A percentile compares a stretch with the other conserved stretches of the same genome.
Evolutionary conservation across 495 filamentous ascomycete species (phyloP).

Genomic region (Penicillium longicatenatum): DNA sequence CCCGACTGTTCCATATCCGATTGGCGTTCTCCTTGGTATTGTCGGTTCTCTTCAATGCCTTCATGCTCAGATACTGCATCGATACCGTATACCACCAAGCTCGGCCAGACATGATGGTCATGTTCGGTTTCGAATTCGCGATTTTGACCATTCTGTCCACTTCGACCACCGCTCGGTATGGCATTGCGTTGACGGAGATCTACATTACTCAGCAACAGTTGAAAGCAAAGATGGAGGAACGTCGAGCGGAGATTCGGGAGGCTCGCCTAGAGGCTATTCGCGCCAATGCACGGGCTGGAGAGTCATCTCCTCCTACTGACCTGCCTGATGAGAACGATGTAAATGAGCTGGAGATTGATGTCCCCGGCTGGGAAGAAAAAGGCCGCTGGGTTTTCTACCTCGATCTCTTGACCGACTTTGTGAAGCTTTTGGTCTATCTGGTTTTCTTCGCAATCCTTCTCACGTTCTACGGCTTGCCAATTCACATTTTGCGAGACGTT

Average conservation of each 20-base stretch:
- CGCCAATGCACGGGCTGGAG: constrained; percentile 41
- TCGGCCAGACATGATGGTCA: constrained; percentile 97
- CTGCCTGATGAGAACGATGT: constrained; percentile 73
- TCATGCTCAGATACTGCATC: constrained; percentile 77
- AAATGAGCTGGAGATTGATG: constrained; percentile 90
- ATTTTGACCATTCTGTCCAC: constrained; percentile 77
- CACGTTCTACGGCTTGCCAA: constrained; percentile 90
- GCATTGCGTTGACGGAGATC: constrained; percentile 77
- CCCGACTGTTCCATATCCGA: constrained; percentile 83
- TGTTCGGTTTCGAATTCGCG: constrained; percentile 98
- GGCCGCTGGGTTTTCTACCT: constrained; percentile 90
- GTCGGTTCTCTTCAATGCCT: constrained; percentile 73
- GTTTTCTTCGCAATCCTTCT: constrained; percentile 92
- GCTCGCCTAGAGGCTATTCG: constrained; percentile 57
- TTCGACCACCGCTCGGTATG: constrained; percentile 77
- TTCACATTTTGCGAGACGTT: constrained; percentile 94
- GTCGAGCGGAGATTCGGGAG: constrained; percentile 64
- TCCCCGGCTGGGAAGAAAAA: constrained; percentile 96
- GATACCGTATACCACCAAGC: constrained; percentile 81
- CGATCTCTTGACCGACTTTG: constrained; percentile 85
- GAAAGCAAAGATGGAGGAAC: constrained; percentile 62
- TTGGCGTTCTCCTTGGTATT: constrained; percentile 76
- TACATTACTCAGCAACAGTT: constrained; percentile 72
- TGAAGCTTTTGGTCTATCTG: constrained; percentile 85
- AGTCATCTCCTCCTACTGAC: constrained; percentile 29